Percentiles rank a stretch among this genome's conserved stretches.
These are phyloP conservation scores for Pterocarpus santalinus DNA, from an alignment of 306 rosid genomes.

Conservation along the genomic window DNA sequence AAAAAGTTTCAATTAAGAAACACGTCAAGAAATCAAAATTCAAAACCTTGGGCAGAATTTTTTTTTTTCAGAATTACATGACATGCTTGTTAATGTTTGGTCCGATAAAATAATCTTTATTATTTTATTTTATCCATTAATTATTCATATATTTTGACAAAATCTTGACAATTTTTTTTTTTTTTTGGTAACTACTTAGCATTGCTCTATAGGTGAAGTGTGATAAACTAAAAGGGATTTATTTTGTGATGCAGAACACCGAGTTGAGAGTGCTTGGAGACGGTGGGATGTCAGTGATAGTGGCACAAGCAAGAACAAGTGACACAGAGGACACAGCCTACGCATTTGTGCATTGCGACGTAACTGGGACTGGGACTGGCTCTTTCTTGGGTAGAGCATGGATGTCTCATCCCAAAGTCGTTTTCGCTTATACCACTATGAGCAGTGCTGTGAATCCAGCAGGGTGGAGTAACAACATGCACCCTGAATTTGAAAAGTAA, in stretches of 20 bases:
- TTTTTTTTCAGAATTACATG: no score
- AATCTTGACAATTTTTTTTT: no score
- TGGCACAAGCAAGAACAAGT: constrained; percentile 62
- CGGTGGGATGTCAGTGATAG: constrained; percentile 45
- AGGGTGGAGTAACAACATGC: constrained; percentile 58
- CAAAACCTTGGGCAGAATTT: no score
- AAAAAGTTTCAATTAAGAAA: background rate
- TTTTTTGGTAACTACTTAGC: background rate
- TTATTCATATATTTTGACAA: no score
- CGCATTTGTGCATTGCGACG: constrained; percentile 64
- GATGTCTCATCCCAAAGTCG: constrained; percentile 51
- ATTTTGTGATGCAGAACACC: constrained; percentile 58
- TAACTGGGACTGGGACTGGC: constrained; percentile 52
- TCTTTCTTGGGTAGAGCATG: constrained; percentile 70
- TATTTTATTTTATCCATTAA: no score
- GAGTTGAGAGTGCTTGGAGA: constrained; percentile 46
- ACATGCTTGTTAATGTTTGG: background rate
- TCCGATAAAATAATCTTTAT: background rate
- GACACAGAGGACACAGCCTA: constrained; percentile 36
- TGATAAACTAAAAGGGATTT: constrained; percentile 2
- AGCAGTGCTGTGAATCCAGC: constrained; percentile 13
- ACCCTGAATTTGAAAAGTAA: constrained; percentile 41
- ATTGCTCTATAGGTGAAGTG: background rate
- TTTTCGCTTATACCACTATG: constrained; percentile 59
- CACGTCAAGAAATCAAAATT: no score